Base-by-base conservation (phyloP, 2,329 filamentous ascomycete species). In the Ophiostoma ulmi region DNA sequence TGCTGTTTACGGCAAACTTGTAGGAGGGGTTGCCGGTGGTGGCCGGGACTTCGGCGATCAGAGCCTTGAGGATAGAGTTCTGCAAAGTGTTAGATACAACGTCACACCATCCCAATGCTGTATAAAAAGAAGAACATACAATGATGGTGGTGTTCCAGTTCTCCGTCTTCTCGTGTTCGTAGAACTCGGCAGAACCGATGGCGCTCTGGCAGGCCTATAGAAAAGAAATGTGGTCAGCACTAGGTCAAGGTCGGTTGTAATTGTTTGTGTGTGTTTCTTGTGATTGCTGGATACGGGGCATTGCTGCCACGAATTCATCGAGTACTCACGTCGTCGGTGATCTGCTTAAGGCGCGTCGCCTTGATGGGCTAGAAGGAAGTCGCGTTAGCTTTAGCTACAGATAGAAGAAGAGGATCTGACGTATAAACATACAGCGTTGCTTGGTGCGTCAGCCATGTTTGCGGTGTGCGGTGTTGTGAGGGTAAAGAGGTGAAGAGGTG, bases 1-100 rank as follows among this genome's bases (percentile, higher is more conserved):
- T 98, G 84, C 92, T 96, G 86, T 97, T 98, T 82, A 97, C 93
- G 76, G 93, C 92, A 82, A 94, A 98, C 82, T 98, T 98, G 87
- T 90, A 97, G 20, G 83, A 80, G 36, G 87, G 83, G 38, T 84
- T 81, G 72, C 84, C 82, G 73, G 52, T 22, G 17, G 84, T 81
- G 67, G 87, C 85, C 22, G 86, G 88, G 68, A 90, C 89, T 78
- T 94, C 91, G 75, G 90, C 89, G 80, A 94, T 92, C 74, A 94
- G 85, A 69, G 88, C 85, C 78, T 91, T 88, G 74, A 95, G 88
- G 79, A 94, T 91, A 70, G 85, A 87, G 83, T 90, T 92, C 90
- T 93, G 20, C 65, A 11, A 31, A 31, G 58, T 35, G 5, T 58
- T 58, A 11, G n/a, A 31, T 31, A 31, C 31, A 31, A 31, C 31